A percentile compares a stretch with the other conserved stretches of the same genome.
Evolutionary conservation across 1,284 basidiomycete species (phyloP).

Genomic region (Papiliotrema terrestris): DNA sequence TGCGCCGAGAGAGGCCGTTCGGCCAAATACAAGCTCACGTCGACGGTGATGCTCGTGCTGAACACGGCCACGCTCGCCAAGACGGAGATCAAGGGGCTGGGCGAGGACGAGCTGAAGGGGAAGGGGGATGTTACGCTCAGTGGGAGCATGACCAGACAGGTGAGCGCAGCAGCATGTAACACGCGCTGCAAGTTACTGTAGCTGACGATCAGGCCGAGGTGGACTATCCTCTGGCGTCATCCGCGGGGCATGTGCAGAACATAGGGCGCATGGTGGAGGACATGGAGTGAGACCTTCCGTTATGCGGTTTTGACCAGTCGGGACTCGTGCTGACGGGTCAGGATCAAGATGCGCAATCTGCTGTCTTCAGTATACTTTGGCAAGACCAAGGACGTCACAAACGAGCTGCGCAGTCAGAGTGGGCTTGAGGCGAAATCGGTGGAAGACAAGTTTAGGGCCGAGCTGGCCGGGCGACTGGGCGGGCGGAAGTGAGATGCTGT

Average conservation of each 20-base stretch:
- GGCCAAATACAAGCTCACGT: conserved; percentile 95
- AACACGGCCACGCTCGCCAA: conserved; percentile 56
- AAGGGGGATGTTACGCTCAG: conserved; percentile 79
- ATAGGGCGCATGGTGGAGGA: conserved; percentile 94
- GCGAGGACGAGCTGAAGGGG: conserved; percentile 43
- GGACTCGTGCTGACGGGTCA: conserved; percentile 13
- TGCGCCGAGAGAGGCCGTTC: conserved; percentile 80
- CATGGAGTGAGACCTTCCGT: conserved; percentile 63
- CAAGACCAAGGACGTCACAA: conserved; percentile 93
- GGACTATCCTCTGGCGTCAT: conserved; percentile 73
- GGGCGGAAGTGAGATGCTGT: conserved; percentile 26
- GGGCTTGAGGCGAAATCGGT: conserved; percentile 77
- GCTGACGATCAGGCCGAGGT: conserved; percentile 65
- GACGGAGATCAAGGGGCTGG: conserved; percentile 34
- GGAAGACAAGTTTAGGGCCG: conserved; percentile 85
- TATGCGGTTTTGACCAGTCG: not conserved
- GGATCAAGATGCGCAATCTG: conserved; percentile 91
- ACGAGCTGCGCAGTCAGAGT: conserved; percentile 80
- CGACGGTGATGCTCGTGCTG: conserved; percentile 95
- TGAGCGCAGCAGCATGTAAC: conserved; percentile 39
- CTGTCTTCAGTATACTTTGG: conserved; percentile 98
- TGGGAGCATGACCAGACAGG: conserved; percentile 96
- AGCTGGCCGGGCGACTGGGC: conserved; percentile 67
- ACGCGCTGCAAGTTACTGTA: not conserved
- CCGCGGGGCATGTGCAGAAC: conserved; percentile 82